phyloP scores from a whole-genome alignment of 2,329 filamentous ascomycete species.

The Pseudodiploospora longispora region DNA sequence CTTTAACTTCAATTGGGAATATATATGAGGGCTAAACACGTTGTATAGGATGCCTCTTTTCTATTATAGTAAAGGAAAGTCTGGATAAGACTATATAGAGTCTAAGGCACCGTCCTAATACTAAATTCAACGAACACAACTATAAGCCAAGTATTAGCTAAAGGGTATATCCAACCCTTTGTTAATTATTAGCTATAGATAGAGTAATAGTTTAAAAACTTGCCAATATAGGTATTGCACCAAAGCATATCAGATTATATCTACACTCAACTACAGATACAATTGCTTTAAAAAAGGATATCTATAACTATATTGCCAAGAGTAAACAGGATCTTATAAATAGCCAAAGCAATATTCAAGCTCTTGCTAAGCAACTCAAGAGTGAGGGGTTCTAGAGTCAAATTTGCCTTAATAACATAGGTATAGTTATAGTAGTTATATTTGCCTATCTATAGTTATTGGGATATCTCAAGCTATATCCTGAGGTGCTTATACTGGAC shows the following conservation, averaged over 20 bases:
- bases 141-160: conserved; percentile 1
- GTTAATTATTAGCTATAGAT: conserved; percentile 2
- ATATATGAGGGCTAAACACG: no score
- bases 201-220: neutral
- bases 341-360: conserved; percentile 13
- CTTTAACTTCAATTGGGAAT: no score
- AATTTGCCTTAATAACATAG: conserved; percentile 11
- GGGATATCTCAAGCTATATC: conserved; percentile 14
- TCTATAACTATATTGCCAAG: conserved; percentile 15
- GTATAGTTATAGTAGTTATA: conserved; percentile 12
- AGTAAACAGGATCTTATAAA: conserved; percentile 7
- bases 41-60: conserved; percentile 1
- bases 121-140: conserved; percentile 3
- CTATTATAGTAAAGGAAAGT: neutral
- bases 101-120: conserved; percentile 6
- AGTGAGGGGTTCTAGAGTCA: conserved; percentile 13
- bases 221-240: no score
- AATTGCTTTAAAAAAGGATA: conserved; percentile 13
- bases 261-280: conserved; percentile 4
- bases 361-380: conserved; percentile 13
- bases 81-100: neutral
- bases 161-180: conserved; percentile 3
- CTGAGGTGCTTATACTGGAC: conserved; percentile 13
- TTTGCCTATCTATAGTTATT: conserved; percentile 17
- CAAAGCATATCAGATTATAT: neutral